Evolutionary conservation across 345 rosid genomes (phyloP).

Genomic region (Syzygium aromaticum): DNA sequence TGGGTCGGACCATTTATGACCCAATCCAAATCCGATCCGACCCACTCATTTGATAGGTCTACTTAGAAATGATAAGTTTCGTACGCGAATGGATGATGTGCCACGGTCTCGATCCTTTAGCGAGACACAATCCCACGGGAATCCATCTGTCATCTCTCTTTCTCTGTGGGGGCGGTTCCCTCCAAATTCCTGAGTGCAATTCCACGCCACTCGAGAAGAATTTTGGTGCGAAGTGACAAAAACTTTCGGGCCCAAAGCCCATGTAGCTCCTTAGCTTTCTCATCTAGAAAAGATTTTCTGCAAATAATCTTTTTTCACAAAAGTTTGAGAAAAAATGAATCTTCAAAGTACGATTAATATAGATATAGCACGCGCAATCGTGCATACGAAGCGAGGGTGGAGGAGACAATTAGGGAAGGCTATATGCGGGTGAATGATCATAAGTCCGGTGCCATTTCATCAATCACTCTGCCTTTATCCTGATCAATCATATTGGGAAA

Average conservation of each 20-base stretch:
- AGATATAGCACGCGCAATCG: no score
- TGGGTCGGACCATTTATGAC: no score
- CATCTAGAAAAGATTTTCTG: neutral
- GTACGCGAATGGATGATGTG: neutral
- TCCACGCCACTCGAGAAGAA: neutral
- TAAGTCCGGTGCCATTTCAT: neutral
- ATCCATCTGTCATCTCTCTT: no score
- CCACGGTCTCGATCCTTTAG: neutral
- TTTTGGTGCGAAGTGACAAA: neutral
- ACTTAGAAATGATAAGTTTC: neutral
- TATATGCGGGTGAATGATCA: neutral
- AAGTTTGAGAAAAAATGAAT: no score
- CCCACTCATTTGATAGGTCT: no score
- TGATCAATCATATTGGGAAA: rapidly evolving
- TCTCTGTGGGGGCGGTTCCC: neutral
- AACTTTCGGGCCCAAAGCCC: neutral
- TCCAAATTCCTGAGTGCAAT: neutral
- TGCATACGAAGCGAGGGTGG: neutral
- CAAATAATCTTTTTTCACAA: neutral
- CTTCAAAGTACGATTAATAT: no score
- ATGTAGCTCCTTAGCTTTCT: neutral
- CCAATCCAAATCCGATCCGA: no score
- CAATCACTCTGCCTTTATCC: neutral
- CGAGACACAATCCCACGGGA: neutral
- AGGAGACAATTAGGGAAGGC: neutral